phyloP scores from a whole-genome alignment of 2,329 filamentous ascomycete species.

The Myriosclerotinia duriaeana region DNA sequence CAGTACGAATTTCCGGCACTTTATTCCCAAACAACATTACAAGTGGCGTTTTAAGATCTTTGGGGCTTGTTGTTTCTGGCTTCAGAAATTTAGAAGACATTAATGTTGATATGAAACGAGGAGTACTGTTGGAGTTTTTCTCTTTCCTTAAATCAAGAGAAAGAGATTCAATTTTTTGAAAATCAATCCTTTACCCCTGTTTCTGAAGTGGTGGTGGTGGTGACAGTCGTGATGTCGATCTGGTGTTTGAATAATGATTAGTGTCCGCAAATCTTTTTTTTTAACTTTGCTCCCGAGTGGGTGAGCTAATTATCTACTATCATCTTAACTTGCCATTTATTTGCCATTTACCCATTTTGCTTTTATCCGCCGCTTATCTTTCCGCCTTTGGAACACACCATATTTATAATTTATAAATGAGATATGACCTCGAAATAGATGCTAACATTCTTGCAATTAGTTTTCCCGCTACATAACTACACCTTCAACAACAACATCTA shows the following conservation, averaged over 20 bases:
- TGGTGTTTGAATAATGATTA: constrained; percentile 21
- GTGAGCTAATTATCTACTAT: constrained; percentile 13
- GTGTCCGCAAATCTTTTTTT: constrained; percentile 26
- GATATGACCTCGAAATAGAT: constrained; percentile 20
- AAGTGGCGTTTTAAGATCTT: constrained; percentile 25
- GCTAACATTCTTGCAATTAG: constrained; percentile 33
- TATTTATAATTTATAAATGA: neutral
- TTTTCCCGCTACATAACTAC: constrained; percentile 42
- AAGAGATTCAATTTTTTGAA: constrained; percentile 23
- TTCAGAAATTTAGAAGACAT: constrained; percentile 22
- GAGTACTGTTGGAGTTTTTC: constrained; percentile 20
- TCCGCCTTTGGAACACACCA: neutral
- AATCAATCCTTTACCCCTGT: constrained; percentile 7
- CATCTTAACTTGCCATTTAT: constrained; percentile 18
- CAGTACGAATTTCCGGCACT: constrained; percentile 18
- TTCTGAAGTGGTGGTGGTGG: constrained; percentile 14
- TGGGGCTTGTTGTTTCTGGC: constrained; percentile 24
- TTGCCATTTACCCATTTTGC: constrained; percentile 19
- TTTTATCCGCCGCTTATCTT: constrained; percentile 17
- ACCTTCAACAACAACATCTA: constrained; percentile 36
- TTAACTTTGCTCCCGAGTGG: constrained; percentile 26
- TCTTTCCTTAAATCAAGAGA: constrained; percentile 19
- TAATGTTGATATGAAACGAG: constrained; percentile 22
- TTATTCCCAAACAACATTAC: constrained; percentile 23
- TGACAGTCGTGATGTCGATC: constrained; percentile 23